Percentiles rank a stretch among this genome's conserved stretches.
These are phyloP conservation scores for Crithidia acanthocephali DNA, from an alignment of 208 protist genomes.

Conservation along the genomic window DNA sequence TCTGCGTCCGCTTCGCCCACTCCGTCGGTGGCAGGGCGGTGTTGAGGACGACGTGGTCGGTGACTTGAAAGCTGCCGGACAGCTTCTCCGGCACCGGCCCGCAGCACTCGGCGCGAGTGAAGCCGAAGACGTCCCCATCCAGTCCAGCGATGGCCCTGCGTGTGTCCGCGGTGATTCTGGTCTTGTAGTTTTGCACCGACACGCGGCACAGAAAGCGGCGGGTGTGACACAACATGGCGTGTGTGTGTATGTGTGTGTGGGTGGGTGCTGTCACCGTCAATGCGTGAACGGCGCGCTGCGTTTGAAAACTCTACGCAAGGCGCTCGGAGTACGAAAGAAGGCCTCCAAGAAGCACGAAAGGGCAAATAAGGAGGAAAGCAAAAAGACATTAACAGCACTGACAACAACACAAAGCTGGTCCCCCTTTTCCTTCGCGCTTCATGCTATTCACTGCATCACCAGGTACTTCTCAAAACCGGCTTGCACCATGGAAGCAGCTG, in stretches of 20 bases:
- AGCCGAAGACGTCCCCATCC: slow-evolving; percentile 18
- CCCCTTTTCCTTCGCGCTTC: too few species aligned
- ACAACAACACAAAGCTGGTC: too few species aligned
- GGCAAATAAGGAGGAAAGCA: too few species aligned
- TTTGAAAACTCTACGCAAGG: too few species aligned
- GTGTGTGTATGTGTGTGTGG: background rate
- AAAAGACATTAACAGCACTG: too few species aligned
- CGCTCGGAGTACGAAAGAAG: too few species aligned
- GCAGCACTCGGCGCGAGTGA: slow-evolving; percentile 17
- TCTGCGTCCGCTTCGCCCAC: slow-evolving; percentile 21
- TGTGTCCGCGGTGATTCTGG: background rate
- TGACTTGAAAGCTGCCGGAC: slow-evolving; percentile 4
- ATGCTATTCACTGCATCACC: too few species aligned
- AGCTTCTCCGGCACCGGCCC: slow-evolving; percentile 9
- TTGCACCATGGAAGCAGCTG: too few species aligned
- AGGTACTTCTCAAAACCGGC: too few species aligned
- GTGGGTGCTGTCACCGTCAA: background rate
- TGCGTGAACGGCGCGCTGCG: too few species aligned
- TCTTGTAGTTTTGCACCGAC: slow-evolving; percentile 9
- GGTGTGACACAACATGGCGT: background rate
- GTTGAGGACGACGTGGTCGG: slow-evolving; percentile 21
- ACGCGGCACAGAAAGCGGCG: background rate
- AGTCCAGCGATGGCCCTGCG: slow-evolving; percentile 20
- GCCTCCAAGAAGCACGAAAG: too few species aligned
- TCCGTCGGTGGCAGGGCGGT: slow-evolving; percentile 9